Evolutionary conservation across 176 grass and related monocot species (phyloP).

Genomic region (Bromus sterilis): DNA sequence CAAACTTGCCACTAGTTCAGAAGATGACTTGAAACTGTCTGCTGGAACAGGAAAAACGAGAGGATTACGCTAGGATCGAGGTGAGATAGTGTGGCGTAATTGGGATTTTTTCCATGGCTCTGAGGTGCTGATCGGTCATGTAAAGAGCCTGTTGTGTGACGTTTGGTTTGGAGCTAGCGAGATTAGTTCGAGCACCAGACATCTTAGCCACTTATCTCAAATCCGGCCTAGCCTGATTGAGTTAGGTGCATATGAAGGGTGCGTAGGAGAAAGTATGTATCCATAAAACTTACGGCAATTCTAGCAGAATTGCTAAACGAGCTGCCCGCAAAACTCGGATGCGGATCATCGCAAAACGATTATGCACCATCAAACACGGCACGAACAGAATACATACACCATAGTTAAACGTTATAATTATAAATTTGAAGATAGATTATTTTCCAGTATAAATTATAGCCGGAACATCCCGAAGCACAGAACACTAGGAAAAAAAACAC

Average conservation of each 20-base stretch:
- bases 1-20: conserved; percentile 28
- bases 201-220: neutral
- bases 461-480: too few relatives aligned
- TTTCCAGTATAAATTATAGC: too few relatives aligned
- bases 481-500: too few relatives aligned
- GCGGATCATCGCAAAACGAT: too few relatives aligned
- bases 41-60: neutral
- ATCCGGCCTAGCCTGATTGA: neutral
- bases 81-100: neutral
- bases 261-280: neutral
- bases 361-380: too few relatives aligned
- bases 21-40: neutral
- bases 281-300: too few relatives aligned
- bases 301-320: too few relatives aligned
- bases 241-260: too few relatives aligned
- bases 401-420: too few relatives aligned
- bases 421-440: too few relatives aligned
- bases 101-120: neutral
- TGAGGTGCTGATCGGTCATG: neutral
- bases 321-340: too few relatives aligned
- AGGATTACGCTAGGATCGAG: neutral
- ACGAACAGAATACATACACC: too few relatives aligned
- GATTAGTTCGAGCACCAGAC: neutral
- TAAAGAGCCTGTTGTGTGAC: neutral
- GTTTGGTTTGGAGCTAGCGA: neutral